Conservation (phyloP, 371 early-diverging fungal species). For the Lichtheimia hyalospora region DNA sequence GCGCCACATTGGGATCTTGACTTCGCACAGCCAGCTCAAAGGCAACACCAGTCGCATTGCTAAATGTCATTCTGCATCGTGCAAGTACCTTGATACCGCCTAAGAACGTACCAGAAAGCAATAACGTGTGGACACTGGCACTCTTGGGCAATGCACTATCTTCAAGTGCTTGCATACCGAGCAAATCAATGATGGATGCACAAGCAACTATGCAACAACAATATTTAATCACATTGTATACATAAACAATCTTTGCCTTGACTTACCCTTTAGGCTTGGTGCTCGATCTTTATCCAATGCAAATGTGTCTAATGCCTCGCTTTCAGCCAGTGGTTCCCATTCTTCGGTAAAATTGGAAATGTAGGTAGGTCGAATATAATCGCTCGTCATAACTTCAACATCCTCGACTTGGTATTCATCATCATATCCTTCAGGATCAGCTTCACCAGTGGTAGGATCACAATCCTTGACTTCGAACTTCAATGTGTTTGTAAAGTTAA, state of each 20-base stretch:
- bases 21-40: conserved; percentile 89
- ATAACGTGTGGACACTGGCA: conserved; percentile 81
- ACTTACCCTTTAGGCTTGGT: conserved; percentile 63
- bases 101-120: conserved; percentile 84
- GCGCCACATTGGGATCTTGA: conserved; percentile 64
- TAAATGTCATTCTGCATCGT: conserved; percentile 87
- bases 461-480: conserved; percentile 93
- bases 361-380: conserved; percentile 89
- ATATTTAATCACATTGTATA: conserved; percentile 2
- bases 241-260: background rate
- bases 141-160: conserved; percentile 72
- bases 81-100: conserved; percentile 76
- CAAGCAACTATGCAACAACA: conserved; percentile 55
- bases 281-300: conserved; percentile 69
- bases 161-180: conserved; percentile 86
- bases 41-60: conserved; percentile 81
- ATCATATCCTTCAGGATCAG: conserved; percentile 91
- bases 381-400: conserved; percentile 79
- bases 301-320: conserved; percentile 86
- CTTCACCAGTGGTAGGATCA: conserved; percentile 89
- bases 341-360: conserved; percentile 68
- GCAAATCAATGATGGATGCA: conserved; percentile 64
- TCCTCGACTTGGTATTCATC: conserved; percentile 95
- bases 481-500: conserved; percentile 84
- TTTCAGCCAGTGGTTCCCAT: conserved; percentile 77